Evolutionary conservation across 805 yeast species (phyloP), one percentile per base, ranked within the genome.

Genomic region (Pichia cabralensis): DNA sequence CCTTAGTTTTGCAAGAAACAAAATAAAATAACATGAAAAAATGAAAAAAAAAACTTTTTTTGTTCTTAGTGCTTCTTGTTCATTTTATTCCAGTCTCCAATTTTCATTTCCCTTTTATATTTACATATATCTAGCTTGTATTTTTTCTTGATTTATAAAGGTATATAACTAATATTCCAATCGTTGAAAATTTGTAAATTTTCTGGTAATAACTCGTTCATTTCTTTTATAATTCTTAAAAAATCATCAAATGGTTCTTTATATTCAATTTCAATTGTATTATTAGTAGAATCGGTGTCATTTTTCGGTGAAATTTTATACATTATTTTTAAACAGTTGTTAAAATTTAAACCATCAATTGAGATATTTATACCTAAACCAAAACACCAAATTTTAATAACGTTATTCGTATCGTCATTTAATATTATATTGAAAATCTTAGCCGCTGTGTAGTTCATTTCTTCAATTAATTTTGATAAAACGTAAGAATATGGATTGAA

Each of bases 301-400:
- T 21, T 28, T 6, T 19, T 12, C 6, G 48, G 45, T 0, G 26
- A 36, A 0, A 31, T n/a, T n/a, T n/a, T n/a, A 41, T 62, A 75
- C 39, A 69, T 53, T 0, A 74, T 50, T 46, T 75, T 75, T 35
- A 71, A 44, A 2, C 70, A 53, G 34, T 54, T 44, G 10, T 22
- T 42, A 29, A 36, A 47, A 13, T 33, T 12, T 3, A 13, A 20
- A 4, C 29, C 35, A 6, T 33, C 29, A 3, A 26, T 10, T 8
- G 23, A 30, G 5, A 38, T 35, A 12, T 44, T 37, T 16, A 69
- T 46, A 6, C 66, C 68, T 19, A 58, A 51, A 45, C 64, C 71
- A 46, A 74, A 67, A 9, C 74, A 65, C 79, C 81, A 75, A 2
- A 69, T 28, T 31, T 60, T 38, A 1, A 51, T 19, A 15, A 30